phyloP scores from a whole-genome alignment of 805 yeast genomes.

The Candida piceae region DNA sequence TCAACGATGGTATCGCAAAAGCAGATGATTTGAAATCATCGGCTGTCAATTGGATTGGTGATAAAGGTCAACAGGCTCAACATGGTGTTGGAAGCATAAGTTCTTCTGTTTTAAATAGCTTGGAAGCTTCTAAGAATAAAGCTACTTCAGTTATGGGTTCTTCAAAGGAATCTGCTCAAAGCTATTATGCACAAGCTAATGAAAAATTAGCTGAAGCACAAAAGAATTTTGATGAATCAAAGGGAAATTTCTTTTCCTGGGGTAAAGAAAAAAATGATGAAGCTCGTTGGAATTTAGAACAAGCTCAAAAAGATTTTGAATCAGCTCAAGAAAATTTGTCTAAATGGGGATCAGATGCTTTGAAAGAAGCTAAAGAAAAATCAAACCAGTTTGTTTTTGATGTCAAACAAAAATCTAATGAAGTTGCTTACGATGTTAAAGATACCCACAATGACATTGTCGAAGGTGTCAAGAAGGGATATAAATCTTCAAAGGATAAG shows the following conservation, averaged over 20 bases:
- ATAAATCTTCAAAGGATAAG: constrained; percentile 13
- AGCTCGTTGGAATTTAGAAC: constrained; percentile 29
- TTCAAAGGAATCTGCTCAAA: constrained; percentile 20
- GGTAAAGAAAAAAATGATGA: constrained; percentile 34
- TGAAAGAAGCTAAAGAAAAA: constrained; percentile 16
- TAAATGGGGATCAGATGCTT: constrained; percentile 21
- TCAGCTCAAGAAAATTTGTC: constrained; percentile 27
- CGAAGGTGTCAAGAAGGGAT: constrained; percentile 6
- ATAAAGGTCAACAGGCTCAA: constrained; percentile 14
- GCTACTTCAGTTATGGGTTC: constrained; percentile 14
- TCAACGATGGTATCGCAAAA: constrained; percentile 14
- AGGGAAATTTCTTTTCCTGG: constrained; percentile 35
- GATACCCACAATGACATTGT: constrained; percentile 8
- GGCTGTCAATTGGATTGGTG: constrained; percentile 19
- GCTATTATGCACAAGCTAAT: constrained; percentile 24
- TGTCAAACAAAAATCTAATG: constrained; percentile 7
- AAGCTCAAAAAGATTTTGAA: constrained; percentile 30
- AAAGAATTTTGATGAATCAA: constrained; percentile 28
- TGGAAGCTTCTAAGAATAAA: constrained; percentile 12
- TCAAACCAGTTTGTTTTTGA: constrained; percentile 4
- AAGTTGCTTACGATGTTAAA: constrained; percentile 12
- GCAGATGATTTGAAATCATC: constrained; percentile 17
- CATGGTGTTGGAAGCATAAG: constrained; percentile 12
- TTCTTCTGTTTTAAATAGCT: constrained; percentile 9
- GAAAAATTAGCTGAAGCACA: constrained; percentile 28